Base-by-base conservation (phyloP, 208 protist genomes). In the Chromosphaera perkinsii region DNA sequence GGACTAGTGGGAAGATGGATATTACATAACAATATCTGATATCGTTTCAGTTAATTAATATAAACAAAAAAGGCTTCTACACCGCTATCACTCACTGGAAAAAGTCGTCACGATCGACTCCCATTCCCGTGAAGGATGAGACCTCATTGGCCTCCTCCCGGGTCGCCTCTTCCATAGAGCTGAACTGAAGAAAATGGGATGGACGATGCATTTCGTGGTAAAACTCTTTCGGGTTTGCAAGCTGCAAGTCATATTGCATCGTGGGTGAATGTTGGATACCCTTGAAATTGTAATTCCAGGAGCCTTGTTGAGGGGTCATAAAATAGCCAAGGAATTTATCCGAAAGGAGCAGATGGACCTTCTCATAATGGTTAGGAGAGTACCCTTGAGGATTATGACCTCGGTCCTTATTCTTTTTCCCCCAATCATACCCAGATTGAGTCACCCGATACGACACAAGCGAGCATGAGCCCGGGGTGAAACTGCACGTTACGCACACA, bases 241-340 rank as follows among this genome's bases (percentile, higher is more conserved):
- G 73, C 57, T 76, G 73, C 31, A 97, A 54, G 26, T 76, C 77
- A 69, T 96, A 97, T 31, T 78, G 66, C 88, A 92, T 92, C 59
- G 32, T 74, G 20, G 75, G 22, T 36, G 75, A 77, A 68, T 94
- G 89, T 45, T 82, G 86, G 40, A 91, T 14, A 51, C 89, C 88
- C 56, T 88, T 86, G 66, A 97, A 96, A 79, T 96, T 95, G 72
- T 92, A 96, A 73, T 97, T 97, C 93, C 93, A 97, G 32, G 74
- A 76, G 54, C 81, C 79, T 39, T 87, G 65, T 43, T 83, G 72
- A 9, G 93, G 93, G 9, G 90, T 76, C 91, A 96, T 92, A 80
- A 91, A 95, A 78, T 92, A 96, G 56, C 92, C 92, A 14, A 92
- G 63, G 75, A 92, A 95, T 20, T 77, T 51, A 69, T 96, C 91